Percentiles rank a stretch among this genome's conserved stretches.
Evolutionary conservation across 306 rosid species (phyloP).

Genomic region (Prunus fruticosa): DNA sequence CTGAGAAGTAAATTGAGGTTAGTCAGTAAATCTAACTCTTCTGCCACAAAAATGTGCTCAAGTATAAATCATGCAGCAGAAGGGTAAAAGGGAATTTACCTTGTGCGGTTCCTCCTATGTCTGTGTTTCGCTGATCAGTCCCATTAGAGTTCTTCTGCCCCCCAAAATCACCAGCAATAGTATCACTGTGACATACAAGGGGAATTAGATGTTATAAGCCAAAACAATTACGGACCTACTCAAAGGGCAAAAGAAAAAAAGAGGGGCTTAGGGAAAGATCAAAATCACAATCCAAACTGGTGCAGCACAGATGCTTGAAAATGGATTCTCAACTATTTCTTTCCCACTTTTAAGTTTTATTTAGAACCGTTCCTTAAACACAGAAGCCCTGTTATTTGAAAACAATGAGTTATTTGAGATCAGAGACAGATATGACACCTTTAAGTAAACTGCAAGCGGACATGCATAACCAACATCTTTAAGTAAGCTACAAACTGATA

Average conservation of each 20-base stretch:
- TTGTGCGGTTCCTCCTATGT: conserved; percentile 33
- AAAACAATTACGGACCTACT: not conserved
- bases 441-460: not conserved
- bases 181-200: conserved; percentile 33
- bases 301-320: not conserved
- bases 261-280: not conserved
- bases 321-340: not conserved
- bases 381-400: not conserved
- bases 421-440: not conserved
- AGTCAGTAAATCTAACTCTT: too few relatives aligned
- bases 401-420: not conserved
- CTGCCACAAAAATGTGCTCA: not conserved
- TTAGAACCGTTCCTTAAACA: conserved; percentile 5
- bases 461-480: not conserved
- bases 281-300: not conserved
- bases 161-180: conserved; percentile 26
- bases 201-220: not conserved
- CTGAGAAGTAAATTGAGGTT: conserved; percentile 14
- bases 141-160: conserved; percentile 28
- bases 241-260: not conserved
- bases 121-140: conserved; percentile 28
- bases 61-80: not conserved
- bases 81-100: conserved; percentile 31
- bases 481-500: not conserved
- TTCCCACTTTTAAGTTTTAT: not conserved